Evolutionary conservation across 2,329 filamentous ascomycete species (phyloP).

Genomic region (Clarireedia sp.): DNA sequence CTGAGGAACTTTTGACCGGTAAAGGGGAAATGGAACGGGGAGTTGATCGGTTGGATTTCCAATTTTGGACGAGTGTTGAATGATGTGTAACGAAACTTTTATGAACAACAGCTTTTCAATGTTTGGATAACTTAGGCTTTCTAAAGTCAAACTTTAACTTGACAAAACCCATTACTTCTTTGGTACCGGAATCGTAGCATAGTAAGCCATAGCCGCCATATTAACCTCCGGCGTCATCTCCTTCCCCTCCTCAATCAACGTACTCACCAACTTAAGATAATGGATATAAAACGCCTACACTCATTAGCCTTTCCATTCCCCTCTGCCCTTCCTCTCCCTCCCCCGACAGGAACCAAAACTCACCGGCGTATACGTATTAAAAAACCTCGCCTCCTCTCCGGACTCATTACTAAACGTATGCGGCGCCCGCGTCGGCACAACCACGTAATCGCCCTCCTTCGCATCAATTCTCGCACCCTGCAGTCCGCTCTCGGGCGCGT

Average conservation of each 20-base stretch:
- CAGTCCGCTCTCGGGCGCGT: not conserved
- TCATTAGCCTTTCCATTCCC: not conserved
- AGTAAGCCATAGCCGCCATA: slow-evolving; percentile 5
- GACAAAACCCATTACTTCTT: not conserved
- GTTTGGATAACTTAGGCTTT: too few species aligned
- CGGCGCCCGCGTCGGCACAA: not conserved
- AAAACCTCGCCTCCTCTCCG: not conserved
- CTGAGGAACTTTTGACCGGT: slow-evolving; percentile 13
- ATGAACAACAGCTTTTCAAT: too few species aligned
- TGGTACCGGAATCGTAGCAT: slow-evolving; percentile 5
- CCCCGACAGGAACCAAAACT: not conserved
- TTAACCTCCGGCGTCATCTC: slow-evolving; percentile 4
- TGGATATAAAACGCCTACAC: slow-evolving; percentile 6
- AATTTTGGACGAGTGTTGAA: too few species aligned
- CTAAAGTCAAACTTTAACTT: too few species aligned
- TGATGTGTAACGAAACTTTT: too few species aligned
- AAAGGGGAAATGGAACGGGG: too few species aligned
- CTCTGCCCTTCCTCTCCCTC: too few species aligned
- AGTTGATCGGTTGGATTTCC: too few species aligned
- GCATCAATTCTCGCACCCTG: not conserved
- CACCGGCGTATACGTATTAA: slow-evolving; percentile 5
- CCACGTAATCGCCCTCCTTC: slow-evolving; percentile 4
- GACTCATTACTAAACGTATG: slow-evolving; percentile 9
- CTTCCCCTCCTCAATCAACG: slow-evolving; percentile 3
- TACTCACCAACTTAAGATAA: slow-evolving; percentile 2